A percentile compares a stretch with the other conserved stretches of the same genome.
Conservation (phyloP, 164 flowering plant species). For the Brasenia schreberi region DNA sequence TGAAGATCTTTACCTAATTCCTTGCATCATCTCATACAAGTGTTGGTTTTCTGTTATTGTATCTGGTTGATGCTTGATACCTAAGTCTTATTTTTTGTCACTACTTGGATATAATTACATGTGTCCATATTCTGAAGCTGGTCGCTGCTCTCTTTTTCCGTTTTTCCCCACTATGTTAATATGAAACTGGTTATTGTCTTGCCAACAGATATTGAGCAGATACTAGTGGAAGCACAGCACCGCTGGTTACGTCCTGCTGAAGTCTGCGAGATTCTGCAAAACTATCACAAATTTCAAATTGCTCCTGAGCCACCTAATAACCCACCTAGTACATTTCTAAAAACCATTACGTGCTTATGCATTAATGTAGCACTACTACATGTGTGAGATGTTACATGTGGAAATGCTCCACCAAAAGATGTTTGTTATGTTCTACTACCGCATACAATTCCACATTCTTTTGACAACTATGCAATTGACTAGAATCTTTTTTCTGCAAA, state of each 20-base stretch:
- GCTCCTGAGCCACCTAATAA: constrained; percentile 65
- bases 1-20: too few species aligned
- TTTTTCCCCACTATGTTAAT: not conserved
- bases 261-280: constrained; percentile 81
- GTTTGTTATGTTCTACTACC: too few species aligned
- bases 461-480: too few species aligned
- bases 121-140: not conserved
- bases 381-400: too few species aligned
- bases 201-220: constrained; percentile 60
- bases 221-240: constrained; percentile 66
- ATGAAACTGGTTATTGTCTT: not conserved
- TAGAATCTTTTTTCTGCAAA: too few species aligned
- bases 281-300: constrained; percentile 54
- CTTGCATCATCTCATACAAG: not conserved
- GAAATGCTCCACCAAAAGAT: too few species aligned
- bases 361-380: too few species aligned
- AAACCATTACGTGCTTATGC: not conserved
- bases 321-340: constrained; percentile 62
- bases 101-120: too few species aligned
- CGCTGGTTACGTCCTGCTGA: constrained; percentile 93
- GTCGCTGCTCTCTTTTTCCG: not conserved
- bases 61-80: not conserved
- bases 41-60: not conserved
- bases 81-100: too few species aligned
- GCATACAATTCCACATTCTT: too few species aligned